These are phyloP conservation scores for Vicia villosa DNA, from an alignment of 306 rosid species.

Conservation along the genomic window DNA sequence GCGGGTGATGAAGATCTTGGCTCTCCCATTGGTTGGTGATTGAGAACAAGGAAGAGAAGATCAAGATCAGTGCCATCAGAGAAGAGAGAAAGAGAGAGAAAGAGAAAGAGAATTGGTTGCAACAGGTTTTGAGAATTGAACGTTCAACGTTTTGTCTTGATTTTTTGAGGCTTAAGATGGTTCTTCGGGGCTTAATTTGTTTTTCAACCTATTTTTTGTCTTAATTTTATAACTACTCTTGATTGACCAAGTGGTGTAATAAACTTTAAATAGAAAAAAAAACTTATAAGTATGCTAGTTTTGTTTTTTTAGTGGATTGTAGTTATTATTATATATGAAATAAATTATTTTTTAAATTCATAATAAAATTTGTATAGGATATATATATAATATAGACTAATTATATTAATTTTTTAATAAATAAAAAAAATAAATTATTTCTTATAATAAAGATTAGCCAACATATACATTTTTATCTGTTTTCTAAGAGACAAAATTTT, in stretches of 20 bases:
- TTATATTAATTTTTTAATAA: no score
- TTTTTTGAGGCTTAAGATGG: constrained; percentile 36
- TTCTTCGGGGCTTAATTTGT: constrained; percentile 5
- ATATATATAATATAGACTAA: no score
- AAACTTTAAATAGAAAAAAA: neutral
- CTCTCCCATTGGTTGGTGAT: constrained; percentile 63
- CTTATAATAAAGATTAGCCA: no score
- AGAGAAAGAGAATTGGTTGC: neutral
- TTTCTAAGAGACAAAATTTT: no score
- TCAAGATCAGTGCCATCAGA: constrained; percentile 33
- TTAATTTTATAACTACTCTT: neutral
- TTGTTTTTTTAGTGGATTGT: neutral
- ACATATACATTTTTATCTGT: no score
- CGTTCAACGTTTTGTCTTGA: constrained; percentile 19
- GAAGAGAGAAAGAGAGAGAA: constrained; percentile 14
- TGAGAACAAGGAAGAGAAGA: constrained; percentile 38
- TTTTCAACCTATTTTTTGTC: constrained; percentile 34
- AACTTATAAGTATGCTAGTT: neutral
- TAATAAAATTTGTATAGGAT: no score
- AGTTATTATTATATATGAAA: no score
- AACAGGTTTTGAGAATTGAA: constrained; percentile 2
- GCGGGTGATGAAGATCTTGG: constrained; percentile 32
- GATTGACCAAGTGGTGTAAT: neutral
- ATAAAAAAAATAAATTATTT: no score
- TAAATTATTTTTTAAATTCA: no score